Evolutionary conservation across 768 basidiomycete species (phyloP).

Genomic region (Amanita jacksonii): DNA sequence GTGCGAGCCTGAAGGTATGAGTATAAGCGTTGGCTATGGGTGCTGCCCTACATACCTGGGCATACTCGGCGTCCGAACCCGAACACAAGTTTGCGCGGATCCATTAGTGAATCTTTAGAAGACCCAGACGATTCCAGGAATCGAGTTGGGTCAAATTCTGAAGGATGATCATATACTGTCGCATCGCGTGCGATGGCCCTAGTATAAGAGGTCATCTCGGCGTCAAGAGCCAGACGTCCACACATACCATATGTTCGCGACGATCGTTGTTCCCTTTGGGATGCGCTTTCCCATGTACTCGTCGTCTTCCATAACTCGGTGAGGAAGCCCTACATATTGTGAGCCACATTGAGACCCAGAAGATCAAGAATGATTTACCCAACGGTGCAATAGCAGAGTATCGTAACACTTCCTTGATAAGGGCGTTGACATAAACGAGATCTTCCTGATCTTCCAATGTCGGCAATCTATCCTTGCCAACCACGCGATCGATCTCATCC

Average conservation of each 20-base stretch:
- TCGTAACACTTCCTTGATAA: slow-evolving; percentile 14
- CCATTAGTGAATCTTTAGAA: not conserved
- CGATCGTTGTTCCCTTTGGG: slow-evolving; percentile 12
- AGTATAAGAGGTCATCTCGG: not conserved
- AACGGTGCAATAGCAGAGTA: slow-evolving; percentile 13
- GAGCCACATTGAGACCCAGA: too few relatives aligned
- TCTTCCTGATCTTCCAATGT: slow-evolving; percentile 15
- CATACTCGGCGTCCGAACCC: slow-evolving; percentile 7
- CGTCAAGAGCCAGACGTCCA: not conserved
- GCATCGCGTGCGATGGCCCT: slow-evolving; percentile 7
- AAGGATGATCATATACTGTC: not conserved
- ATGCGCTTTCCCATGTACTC: slow-evolving; percentile 13
- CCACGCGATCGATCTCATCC: slow-evolving; percentile 18
- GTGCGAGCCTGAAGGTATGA: not conserved
- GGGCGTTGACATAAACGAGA: slow-evolving; percentile 14
- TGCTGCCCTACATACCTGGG: not conserved
- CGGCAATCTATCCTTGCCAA: slow-evolving; percentile 18
- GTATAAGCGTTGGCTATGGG: not conserved
- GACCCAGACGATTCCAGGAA: not conserved
- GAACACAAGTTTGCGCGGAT: slow-evolving; percentile 7
- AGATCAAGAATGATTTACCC: slow-evolving; percentile 7
- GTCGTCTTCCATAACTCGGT: slow-evolving; percentile 11
- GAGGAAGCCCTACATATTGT: slow-evolving; percentile 13
- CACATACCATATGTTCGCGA: slow-evolving; percentile 15
- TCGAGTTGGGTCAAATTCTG: slow-evolving; percentile 5